Percentiles rank a stretch among this genome's conserved stretches.
phyloP scores from a whole-genome alignment of 1,284 basidiomycete species.

The Tranzscheliella williamsii region DNA sequence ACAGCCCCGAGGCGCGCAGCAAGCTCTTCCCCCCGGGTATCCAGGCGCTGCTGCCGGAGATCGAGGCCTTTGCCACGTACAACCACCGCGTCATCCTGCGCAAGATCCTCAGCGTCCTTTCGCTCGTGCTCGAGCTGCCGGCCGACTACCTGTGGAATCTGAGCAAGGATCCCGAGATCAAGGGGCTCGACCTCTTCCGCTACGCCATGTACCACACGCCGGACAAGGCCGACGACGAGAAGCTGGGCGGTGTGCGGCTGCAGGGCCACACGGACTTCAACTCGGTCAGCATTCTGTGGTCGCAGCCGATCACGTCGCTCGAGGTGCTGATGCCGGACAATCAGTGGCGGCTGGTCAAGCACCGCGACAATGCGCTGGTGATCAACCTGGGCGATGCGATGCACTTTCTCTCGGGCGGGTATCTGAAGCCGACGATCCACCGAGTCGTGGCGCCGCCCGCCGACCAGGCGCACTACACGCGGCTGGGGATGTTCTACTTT shows the following conservation, averaged over 20 bases:
- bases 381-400: conserved; percentile 59
- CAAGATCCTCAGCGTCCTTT: conserved; percentile 63
- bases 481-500: conserved; percentile 63
- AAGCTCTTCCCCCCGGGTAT: conserved; percentile 43
- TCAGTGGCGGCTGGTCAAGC: conserved; percentile 62
- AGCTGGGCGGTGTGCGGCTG: conserved; percentile 61
- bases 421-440: conserved; percentile 62
- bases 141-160: conserved; percentile 63
- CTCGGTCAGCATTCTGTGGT: conserved; percentile 62
- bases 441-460: conserved; percentile 62
- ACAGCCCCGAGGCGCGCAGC: conserved; percentile 25
- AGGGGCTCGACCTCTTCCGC: conserved; percentile 62
- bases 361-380: conserved; percentile 58
- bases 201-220: conserved; percentile 63
- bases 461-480: conserved; percentile 61
- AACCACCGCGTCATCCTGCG: conserved; percentile 61
- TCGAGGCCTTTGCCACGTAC: conserved; percentile 60
- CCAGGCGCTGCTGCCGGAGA: conserved; percentile 58
- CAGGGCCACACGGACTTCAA: conserved; percentile 65
- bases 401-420: conserved; percentile 55
- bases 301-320: conserved; percentile 62
- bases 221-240: conserved; percentile 53
- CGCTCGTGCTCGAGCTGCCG: conserved; percentile 62
- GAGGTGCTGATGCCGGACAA: conserved; percentile 63
- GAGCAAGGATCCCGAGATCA: conserved; percentile 60